Evolutionary conservation across 2,329 filamentous ascomycete genomes (phyloP), one percentile per base, ranked within the genome.

Genomic region (Amylocarpus encephaloides): DNA sequence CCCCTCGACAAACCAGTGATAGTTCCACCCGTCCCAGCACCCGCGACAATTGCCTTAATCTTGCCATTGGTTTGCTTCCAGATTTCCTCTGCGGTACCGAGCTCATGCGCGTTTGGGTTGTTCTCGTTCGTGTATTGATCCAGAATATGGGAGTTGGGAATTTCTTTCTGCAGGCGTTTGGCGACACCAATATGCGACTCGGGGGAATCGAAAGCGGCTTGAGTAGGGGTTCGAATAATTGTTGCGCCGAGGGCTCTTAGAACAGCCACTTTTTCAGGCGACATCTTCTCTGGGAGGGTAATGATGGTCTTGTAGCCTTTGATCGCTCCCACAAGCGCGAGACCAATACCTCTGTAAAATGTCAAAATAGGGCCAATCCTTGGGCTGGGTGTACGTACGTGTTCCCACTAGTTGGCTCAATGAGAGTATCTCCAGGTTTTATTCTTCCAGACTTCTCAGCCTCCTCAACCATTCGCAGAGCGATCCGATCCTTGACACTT

Each of bases 261-360:
- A 26, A 98, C 93, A 2, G 92, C 86, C 35, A 98, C 93, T 72
- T 98, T 98, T 72, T 98, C 93, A 43, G 90, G 87, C 1, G 90
- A 96, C 93, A 98, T 98, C 77, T 98, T 98, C 73, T 98, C 93
- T 46, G 93, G 93, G 41, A 98, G 81, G 10, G 93, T 98, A 69
- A 98, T 98, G 71, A 98, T 97, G 36, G 91, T 94, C 71, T 92
- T 92, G 78, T 97, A 98, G 59, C 91, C 92, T 75, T 96, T 97
- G 65, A 98, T 87, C 13, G 93, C 93, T 51, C 82, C 92, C 15
- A 97, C 92, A 32, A 98, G 82, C 26, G 93, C 93, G 36, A 98
- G 78, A 18, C 93, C 93, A 59, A 98, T 98, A 59, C 93, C 93
- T 55, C 72, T 80, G 43, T 33, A 30, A 6, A 36, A 10, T 47